A percentile compares a stretch with the other conserved stretches of the same genome.
phyloP scores from a whole-genome alignment of 2,329 filamentous ascomycete species.

The Ilyonectria destructans region DNA sequence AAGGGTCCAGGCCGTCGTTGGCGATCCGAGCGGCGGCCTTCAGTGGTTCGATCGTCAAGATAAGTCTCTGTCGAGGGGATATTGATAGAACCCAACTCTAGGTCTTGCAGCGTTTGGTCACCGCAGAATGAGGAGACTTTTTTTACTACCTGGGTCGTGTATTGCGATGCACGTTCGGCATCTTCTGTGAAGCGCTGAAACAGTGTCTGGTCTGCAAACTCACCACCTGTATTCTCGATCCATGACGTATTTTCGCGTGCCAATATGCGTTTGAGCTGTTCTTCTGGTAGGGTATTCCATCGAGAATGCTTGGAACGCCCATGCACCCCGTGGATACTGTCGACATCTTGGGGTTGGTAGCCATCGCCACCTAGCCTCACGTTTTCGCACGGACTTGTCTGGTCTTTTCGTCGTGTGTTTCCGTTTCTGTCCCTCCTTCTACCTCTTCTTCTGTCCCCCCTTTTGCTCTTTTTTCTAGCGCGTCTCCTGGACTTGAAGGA shows the following conservation, averaged over 20 bases:
- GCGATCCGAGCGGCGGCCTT: neutral
- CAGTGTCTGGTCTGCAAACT: neutral
- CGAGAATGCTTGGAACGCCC: neutral
- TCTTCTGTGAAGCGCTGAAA: neutral
- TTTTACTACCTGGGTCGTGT: neutral
- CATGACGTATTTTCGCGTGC: neutral
- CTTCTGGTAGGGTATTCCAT: neutral
- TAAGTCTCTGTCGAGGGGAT: neutral
- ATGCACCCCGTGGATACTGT: neutral
- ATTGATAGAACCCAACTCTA: neutral
- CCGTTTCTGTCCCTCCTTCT: neutral
- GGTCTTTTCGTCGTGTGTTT: neutral
- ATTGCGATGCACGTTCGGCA: neutral
- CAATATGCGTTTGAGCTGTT: neutral
- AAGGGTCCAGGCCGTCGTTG: neutral
- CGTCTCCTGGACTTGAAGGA: neutral
- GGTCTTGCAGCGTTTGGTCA: neutral
- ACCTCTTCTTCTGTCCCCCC: neutral
- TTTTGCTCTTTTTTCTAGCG: neutral
- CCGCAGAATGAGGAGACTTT: neutral
- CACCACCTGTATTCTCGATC: neutral
- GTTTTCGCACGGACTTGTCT: neutral
- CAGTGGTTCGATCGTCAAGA: neutral
- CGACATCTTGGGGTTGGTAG: neutral
- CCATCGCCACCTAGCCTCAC: neutral